Evolutionary conservation across 2,329 filamentous ascomycete genomes (phyloP).

Genomic region (Sphaerostilbella broomeana): DNA sequence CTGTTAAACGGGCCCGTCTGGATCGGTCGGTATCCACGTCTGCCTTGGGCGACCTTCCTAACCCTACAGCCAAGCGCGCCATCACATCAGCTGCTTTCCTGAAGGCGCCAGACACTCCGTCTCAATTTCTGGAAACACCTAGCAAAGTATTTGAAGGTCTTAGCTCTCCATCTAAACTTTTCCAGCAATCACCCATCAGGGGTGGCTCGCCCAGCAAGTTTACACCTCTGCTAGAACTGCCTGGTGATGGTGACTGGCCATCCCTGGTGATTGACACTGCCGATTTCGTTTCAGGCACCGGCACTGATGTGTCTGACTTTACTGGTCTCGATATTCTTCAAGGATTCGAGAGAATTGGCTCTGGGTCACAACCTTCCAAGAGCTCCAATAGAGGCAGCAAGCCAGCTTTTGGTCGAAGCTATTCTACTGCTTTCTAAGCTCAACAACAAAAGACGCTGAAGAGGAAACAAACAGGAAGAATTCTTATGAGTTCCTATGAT

Average conservation of each 20-base stretch:
- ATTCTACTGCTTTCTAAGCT: slow-evolving; percentile 26
- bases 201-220: slow-evolving; percentile 48
- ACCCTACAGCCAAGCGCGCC: slow-evolving; percentile 44
- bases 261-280: slow-evolving; percentile 28
- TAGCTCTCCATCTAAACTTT: slow-evolving; percentile 49
- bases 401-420: slow-evolving; percentile 26
- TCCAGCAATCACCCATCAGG: slow-evolving; percentile 29
- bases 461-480: slow-evolving; percentile 1
- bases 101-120: slow-evolving; percentile 38
- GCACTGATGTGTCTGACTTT: slow-evolving; percentile 48
- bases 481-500: slow-evolving; percentile 18
- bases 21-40: slow-evolving; percentile 59
- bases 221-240: slow-evolving; percentile 27
- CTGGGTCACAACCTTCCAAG: slow-evolving; percentile 30
- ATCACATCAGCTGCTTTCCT: slow-evolving; percentile 45
- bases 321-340: slow-evolving; percentile 64
- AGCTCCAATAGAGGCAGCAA: slow-evolving; percentile 18
- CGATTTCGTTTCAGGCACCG: slow-evolving; percentile 40
- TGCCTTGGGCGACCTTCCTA: slow-evolving; percentile 55
- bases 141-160: slow-evolving; percentile 51
- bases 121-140: slow-evolving; percentile 45
- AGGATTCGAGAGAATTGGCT: slow-evolving; percentile 69
- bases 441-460: neutral
- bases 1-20: slow-evolving; percentile 51
- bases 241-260: slow-evolving; percentile 34